A percentile compares a stretch with the other conserved stretches of the same genome.
phyloP scores from a whole-genome alignment of 805 yeast species.

The Peterozyma xylosa region DNA sequence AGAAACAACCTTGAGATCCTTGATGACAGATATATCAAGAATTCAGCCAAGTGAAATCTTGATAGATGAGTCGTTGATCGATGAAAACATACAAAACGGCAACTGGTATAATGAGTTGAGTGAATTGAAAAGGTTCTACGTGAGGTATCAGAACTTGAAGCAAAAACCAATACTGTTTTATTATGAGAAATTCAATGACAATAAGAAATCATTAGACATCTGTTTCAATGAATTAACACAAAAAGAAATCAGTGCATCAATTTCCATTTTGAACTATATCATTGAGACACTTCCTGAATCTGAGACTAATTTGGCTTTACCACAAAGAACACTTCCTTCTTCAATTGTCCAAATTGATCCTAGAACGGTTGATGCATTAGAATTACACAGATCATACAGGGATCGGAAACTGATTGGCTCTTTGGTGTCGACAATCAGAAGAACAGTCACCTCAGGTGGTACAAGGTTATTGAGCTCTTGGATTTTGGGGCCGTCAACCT shows the following conservation, averaged over 20 bases:
- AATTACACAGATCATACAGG: constrained; percentile 53
- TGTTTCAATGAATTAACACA: constrained; percentile 20
- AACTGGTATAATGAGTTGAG: constrained; percentile 50
- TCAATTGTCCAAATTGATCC: constrained; percentile 72
- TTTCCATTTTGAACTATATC: constrained; percentile 59
- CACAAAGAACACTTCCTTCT: constrained; percentile 46
- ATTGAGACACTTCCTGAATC: constrained; percentile 67
- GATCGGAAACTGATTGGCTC: constrained; percentile 60
- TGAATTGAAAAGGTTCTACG: constrained; percentile 33
- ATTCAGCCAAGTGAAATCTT: constrained; percentile 78
- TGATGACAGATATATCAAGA: constrained; percentile 68
- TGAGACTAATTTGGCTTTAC: constrained; percentile 56
- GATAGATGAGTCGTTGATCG: constrained; percentile 38
- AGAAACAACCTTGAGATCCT: constrained; percentile 47
- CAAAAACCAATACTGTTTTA: constrained; percentile 30
- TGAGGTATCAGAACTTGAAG: constrained; percentile 11
- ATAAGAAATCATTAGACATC: constrained; percentile 16
- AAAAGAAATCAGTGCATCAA: constrained; percentile 54
- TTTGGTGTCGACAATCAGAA: constrained; percentile 55
- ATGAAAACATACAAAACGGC: constrained; percentile 33
- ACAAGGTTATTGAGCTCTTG: constrained; percentile 72
- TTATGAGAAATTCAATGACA: constrained; percentile 31
- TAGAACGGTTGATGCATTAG: constrained; percentile 69
- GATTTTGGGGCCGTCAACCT: constrained; percentile 74
- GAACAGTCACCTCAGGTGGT: constrained; percentile 79